Evolutionary conservation across 2,329 filamentous ascomycete species (phyloP).

Genomic region (Aspergillus hiratsukae): DNA sequence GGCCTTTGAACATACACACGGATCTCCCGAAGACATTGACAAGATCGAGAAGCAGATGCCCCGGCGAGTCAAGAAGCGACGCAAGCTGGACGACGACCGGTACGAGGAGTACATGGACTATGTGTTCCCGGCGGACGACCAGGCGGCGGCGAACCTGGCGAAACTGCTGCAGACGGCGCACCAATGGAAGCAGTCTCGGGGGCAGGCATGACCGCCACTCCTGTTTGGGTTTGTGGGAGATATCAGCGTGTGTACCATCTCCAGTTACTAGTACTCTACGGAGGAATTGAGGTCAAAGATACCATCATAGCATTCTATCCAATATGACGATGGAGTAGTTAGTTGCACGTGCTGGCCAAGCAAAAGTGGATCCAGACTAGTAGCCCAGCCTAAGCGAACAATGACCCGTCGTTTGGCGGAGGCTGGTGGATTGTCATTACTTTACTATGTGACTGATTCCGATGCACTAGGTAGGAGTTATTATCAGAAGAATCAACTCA

Average conservation of each 20-base stretch:
- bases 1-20: constrained; percentile 84
- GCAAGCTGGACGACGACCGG: constrained; percentile 84
- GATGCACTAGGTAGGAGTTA: no score
- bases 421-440: neutral
- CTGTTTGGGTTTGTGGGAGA: neutral
- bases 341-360: no score
- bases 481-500: no score
- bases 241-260: no score
- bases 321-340: no score
- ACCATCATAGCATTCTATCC: neutral
- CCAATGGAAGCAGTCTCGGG: constrained; percentile 67
- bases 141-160: constrained; percentile 75
- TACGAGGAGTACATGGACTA: constrained; percentile 98
- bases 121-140: constrained; percentile 92
- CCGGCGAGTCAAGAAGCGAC: constrained; percentile 82
- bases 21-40: constrained; percentile 67
- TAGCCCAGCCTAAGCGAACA: neutral
- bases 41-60: constrained; percentile 92
- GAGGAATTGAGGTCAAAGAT: neutral
- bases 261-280: neutral
- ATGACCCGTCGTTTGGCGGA: neutral
- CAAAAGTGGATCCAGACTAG: neutral
- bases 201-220: neutral
- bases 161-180: constrained; percentile 81
- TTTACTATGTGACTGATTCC: neutral